Evolutionary conservation across 768 basidiomycete genomes (phyloP).

Genomic region (Tylopilus rubrobrunneus): DNA sequence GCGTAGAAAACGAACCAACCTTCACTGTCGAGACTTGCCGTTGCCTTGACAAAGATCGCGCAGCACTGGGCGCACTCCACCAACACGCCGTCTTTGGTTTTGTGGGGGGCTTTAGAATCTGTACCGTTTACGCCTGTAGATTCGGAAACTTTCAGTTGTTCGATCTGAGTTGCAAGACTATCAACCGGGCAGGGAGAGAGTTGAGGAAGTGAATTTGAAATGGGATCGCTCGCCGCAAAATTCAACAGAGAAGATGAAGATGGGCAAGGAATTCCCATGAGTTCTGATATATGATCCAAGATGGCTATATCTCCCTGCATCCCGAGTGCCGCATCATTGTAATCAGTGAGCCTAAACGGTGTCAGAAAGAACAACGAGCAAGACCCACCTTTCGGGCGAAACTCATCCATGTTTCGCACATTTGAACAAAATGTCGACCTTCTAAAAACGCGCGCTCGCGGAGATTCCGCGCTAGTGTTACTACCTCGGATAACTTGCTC

Average conservation of each 20-base stretch:
- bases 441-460: constrained; percentile 40
- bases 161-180: constrained; percentile 13
- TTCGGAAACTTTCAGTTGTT: constrained; percentile 19
- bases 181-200: constrained; percentile 16
- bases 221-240: neutral
- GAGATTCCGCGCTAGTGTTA: constrained; percentile 37
- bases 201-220: neutral
- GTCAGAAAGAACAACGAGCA: neutral
- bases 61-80: constrained; percentile 40
- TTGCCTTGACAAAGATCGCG: constrained; percentile 42
- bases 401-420: constrained; percentile 71
- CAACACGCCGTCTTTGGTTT: constrained; percentile 15
- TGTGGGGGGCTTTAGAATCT: neutral
- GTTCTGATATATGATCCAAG: constrained; percentile 44
- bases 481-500: constrained; percentile 40
- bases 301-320: constrained; percentile 44
- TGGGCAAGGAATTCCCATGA: constrained; percentile 32
- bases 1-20: constrained; percentile 1
- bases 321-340: neutral
- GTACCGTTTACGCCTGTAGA: neutral
- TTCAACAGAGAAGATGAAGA: constrained; percentile 4
- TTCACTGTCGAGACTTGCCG: constrained; percentile 30
- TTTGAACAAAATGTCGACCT: constrained; percentile 51
- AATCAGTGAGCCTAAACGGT: neutral
- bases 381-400: constrained; percentile 60